Conservation (phyloP, 1,284 basidiomycete species). For the Ustanciosporium gigantosporum region DNA sequence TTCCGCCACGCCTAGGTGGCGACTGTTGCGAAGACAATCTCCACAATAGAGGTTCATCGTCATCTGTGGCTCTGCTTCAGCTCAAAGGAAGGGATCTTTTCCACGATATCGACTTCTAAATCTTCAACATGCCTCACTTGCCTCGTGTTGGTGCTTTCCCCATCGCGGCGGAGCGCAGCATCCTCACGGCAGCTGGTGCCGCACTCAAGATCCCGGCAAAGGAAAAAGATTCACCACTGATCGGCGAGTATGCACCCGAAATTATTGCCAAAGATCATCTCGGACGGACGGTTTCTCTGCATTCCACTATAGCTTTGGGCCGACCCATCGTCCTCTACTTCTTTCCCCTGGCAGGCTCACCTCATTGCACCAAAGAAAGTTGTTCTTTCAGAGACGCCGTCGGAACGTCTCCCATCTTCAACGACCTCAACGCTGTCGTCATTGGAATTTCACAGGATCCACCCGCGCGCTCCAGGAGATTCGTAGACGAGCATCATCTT, state of each 20-base stretch:
- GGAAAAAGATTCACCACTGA: conserved; percentile 30
- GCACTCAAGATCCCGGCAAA: conserved; percentile 38
- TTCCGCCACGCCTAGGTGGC: too few species aligned
- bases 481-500: conserved; percentile 48
- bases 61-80: too few species aligned
- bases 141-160: conserved; percentile 40
- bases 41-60: too few species aligned
- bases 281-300: conserved; percentile 39
- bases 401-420: conserved; percentile 43
- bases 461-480: conserved; percentile 17
- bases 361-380: conserved; percentile 47
- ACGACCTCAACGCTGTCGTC: conserved; percentile 50
- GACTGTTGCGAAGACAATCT: too few species aligned
- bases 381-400: conserved; percentile 52
- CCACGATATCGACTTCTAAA: too few species aligned
- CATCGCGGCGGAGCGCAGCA: conserved; percentile 34
- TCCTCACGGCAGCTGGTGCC: conserved; percentile 30
- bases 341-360: conserved; percentile 53
- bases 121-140: conserved; percentile 27
- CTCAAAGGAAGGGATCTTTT: too few species aligned
- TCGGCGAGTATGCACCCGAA: conserved; percentile 47
- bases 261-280: conserved; percentile 45
- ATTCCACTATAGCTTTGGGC: conserved; percentile 45
- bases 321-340: conserved; percentile 52
- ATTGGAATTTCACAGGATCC: conserved; percentile 53